Evolutionary conservation across 148 eudicot genomes (phyloP), one percentile per base, ranked within the genome.

Genomic region (Camellia granthamiana): DNA sequence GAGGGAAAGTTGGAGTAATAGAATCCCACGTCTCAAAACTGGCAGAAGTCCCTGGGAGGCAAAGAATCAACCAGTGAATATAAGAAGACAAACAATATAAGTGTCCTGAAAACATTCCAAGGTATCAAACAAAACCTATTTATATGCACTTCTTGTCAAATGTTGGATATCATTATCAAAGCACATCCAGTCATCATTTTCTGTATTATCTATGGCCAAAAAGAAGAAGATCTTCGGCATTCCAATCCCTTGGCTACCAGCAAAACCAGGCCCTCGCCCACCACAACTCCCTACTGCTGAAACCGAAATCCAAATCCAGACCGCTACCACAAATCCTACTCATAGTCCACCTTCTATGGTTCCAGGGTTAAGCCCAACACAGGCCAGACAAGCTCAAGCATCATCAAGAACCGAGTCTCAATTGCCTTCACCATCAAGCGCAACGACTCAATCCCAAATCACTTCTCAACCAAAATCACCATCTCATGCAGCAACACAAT

Each of bases 191-290:
- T 16, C 38, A 4, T 0, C 3, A 77, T 61, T 60, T 60, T 15
- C 64, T 21, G 14, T 51, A 14, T 18, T 54, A 3, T 7, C 41
- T 4, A 78, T 78, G 80, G 49, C 80, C 15, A 62, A 66, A 78
- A 62, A 54, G 54, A 77, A 21, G 72, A 63, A 67, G 69, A 56
- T 23, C 13, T 78, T 78, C n/a, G 73, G 73, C 63, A 54, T 78
- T 41, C 69, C 62, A 3, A 55, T 78, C 18, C 80, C 80, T 3
- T 78, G 80, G 80, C 30, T 30, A 60, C 0, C 67, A 52, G 3
- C 66, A 12, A 3, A 6, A 58, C 61, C 46, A 15, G 79, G 14
- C 21, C 23, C 30, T 47, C 58, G 54, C 43, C 43, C 44, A 58
- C 14, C 51, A 38, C 44, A 11, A 65, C 13, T 30, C 69, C 14